These are phyloP conservation scores for Hanseniaspora hatyaiensis DNA, from an alignment of 805 yeast genomes.

Conservation along the genomic window DNA sequence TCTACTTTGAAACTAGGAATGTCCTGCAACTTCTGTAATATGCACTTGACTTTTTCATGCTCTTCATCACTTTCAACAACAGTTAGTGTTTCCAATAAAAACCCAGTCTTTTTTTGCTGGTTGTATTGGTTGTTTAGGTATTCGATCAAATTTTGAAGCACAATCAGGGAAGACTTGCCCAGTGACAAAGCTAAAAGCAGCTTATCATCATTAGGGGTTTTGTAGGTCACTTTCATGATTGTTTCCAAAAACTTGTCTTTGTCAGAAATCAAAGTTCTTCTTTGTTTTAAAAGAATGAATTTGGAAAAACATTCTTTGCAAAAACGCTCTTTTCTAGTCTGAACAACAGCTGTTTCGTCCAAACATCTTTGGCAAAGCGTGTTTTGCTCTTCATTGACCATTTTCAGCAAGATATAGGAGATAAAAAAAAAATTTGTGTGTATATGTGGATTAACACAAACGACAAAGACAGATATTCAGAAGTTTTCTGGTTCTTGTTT, in stretches of 20 bases:
- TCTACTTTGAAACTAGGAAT: conserved; percentile 21
- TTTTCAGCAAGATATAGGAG: too few species aligned
- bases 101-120: conserved; percentile 41
- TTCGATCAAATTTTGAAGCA: conserved; percentile 54
- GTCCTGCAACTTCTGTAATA: conserved; percentile 18
- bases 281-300: conserved; percentile 66
- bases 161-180: conserved; percentile 55
- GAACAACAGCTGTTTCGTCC: conserved; percentile 18
- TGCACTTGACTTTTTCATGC: conserved; percentile 18
- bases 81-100: conserved; percentile 40
- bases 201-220: conserved; percentile 25
- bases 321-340: conserved; percentile 28
- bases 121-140: conserved; percentile 48
- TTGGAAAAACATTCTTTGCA: conserved; percentile 48
- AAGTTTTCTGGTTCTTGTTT: too few species aligned
- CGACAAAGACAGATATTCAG: too few species aligned
- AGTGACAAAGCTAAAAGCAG: conserved; percentile 53
- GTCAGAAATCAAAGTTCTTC: conserved; percentile 56
- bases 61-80: conserved; percentile 35
- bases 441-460: too few species aligned
- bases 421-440: too few species aligned
- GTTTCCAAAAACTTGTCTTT: conserved; percentile 47
- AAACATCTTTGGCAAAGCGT: conserved; percentile 24
- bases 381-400: neutral
- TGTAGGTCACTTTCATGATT: conserved; percentile 37